Evolutionary conservation across 1,284 basidiomycete species (phyloP), one percentile per base, ranked within the genome.

Genomic region (Malassezia cuniculi): DNA sequence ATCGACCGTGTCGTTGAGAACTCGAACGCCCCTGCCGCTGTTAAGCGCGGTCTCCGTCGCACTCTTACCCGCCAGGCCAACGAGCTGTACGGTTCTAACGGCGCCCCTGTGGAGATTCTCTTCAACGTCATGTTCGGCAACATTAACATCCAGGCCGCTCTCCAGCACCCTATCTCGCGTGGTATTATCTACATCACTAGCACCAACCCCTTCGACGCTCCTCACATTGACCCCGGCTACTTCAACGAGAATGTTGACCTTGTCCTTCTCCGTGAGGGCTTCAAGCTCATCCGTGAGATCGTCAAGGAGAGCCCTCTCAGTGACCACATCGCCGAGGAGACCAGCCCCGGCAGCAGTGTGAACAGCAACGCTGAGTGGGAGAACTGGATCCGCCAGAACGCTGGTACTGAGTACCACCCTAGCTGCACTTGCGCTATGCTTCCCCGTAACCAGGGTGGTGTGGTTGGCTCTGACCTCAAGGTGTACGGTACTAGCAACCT

Each of bases 401-500:
- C 34, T 14, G 31, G 34, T 5, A 59, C 58, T 9, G 55, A 56
- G 41, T 61, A 54, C 45, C 56, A 59, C 68, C 78, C 78, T 2
- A 70, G 73, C 19, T 75, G 74, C 45, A 74, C 78, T 15, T 76
- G 74, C 50, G 72, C 77, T 3, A 80, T 80, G 78, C 69, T 80
- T 27, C 78, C 79, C 4, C 67, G 71, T 48, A 68, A 69, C 24
- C 61, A 71, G 42, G 79, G 79, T 31, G 79, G 79, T 50, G 79
- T 81, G 31, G 78, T 81, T 31, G 76, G 77, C 61, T 67, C 75
- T 15, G 70, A 75, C 39, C 68, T 81, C 27, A 70, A 70, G 53
- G 78, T 81, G 7, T 78, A 80, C 63, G 79, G 79, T 22, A 71
- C 74, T 4, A 57, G 72, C 60, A 81, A 81, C 70, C 71, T 84